Evolutionary conservation across 306 rosid species (phyloP).

Genomic region (Casuarina glauca): DNA sequence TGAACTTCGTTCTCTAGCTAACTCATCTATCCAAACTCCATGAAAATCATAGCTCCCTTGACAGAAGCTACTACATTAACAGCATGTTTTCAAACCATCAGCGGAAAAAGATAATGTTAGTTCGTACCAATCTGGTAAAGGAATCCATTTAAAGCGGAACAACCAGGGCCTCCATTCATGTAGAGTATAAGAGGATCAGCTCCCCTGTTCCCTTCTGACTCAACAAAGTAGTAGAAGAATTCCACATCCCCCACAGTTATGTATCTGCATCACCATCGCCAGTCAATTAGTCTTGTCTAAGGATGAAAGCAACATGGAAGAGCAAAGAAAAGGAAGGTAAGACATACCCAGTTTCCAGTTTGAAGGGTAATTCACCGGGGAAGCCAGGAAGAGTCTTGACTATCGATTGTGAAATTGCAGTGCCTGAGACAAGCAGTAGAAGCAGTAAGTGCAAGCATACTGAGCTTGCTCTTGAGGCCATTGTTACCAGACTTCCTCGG

Average conservation of each 20-base stretch:
- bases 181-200: conserved; percentile 25
- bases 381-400: conserved; percentile 22
- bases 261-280: conserved; percentile 5
- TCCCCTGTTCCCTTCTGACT: conserved; percentile 13
- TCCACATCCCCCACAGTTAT: conserved; percentile 14
- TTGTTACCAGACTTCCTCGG: not conserved
- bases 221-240: conserved; percentile 28
- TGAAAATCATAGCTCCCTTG: not conserved
- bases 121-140: conserved; percentile 20
- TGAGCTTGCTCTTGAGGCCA: not conserved
- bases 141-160: conserved; percentile 23
- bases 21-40: too few relatives aligned
- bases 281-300: not conserved
- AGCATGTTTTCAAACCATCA: not conserved
- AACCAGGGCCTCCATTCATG: conserved; percentile 29
- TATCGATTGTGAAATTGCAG: conserved; percentile 3
- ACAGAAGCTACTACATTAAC: not conserved
- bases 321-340: not conserved
- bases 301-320: not conserved
- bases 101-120: not conserved
- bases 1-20: too few relatives aligned
- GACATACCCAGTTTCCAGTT: conserved; percentile 18
- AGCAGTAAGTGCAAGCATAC: conserved; percentile 8
- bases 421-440: conserved; percentile 13
- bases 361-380: conserved; percentile 20